Evolutionary conservation across 1,284 basidiomycete species (phyloP).

Genomic region (Malassezia sp.): DNA sequence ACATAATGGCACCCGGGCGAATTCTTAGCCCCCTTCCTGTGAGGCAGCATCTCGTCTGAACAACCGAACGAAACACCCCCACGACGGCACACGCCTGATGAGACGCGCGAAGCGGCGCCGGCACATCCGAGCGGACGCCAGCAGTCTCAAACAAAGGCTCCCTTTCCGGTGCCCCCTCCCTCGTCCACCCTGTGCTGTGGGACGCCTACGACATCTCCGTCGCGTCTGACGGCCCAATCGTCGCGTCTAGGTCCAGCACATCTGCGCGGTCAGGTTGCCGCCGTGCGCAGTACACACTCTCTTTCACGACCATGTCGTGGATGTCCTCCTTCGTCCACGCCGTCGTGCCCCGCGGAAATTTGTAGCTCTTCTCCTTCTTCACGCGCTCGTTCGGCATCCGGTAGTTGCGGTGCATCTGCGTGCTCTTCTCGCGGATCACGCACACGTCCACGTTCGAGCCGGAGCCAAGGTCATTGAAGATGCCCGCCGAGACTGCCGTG

Average conservation of each 20-base stretch:
- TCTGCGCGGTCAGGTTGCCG: neutral
- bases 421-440: constrained; percentile 56
- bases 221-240: neutral
- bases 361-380: constrained; percentile 39
- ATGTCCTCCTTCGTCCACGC: constrained; percentile 48
- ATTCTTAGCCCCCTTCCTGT: no score
- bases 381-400: constrained; percentile 41
- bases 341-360: constrained; percentile 64
- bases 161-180: no score
- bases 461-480: constrained; percentile 97
- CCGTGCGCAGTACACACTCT: constrained; percentile 50
- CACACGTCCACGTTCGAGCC: constrained; percentile 96
- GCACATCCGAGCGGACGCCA: no score
- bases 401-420: constrained; percentile 41
- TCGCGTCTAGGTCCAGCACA: constrained; percentile 1
- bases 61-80: no score
- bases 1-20: no score
- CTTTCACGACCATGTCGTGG: constrained; percentile 49
- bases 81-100: no score
- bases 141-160: no score
- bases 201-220: no score
- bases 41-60: no score
- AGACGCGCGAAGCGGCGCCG: no score
- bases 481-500: constrained; percentile 80
- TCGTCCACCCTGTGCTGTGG: no score